Percentiles rank a stretch among this genome's conserved stretches.
phyloP scores from a whole-genome alignment of 2,329 filamentous ascomycete genomes.

The Chaetomium sp. region DNA sequence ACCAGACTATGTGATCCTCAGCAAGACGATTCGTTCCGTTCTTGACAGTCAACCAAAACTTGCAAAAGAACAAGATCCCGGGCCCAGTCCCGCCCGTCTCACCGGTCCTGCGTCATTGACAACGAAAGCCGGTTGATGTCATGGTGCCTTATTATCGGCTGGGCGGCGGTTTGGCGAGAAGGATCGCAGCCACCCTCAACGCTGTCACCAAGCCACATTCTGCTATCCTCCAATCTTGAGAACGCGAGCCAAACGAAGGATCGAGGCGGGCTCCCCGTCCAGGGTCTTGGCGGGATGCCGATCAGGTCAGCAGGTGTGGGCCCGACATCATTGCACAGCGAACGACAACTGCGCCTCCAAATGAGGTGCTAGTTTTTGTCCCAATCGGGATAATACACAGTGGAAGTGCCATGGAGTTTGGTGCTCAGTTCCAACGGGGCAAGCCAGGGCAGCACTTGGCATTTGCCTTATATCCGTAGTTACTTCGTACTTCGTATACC shows the following conservation, averaged over 20 bases:
- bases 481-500: neutral
- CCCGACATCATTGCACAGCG: neutral
- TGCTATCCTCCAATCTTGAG: too few relatives aligned
- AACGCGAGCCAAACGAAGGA: too few relatives aligned
- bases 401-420: neutral
- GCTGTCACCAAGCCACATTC: too few relatives aligned
- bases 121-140: too few relatives aligned
- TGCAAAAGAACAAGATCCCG: neutral
- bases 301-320: neutral
- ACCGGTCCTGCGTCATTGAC: too few relatives aligned
- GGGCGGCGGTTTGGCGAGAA: too few relatives aligned
- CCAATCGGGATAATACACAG: neutral
- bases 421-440: neutral
- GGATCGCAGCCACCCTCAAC: too few relatives aligned
- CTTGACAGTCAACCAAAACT: neutral
- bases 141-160: too few relatives aligned
- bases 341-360: too few relatives aligned
- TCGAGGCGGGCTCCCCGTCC: neutral
- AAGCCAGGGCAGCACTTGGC: too few relatives aligned
- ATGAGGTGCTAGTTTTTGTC: neutral
- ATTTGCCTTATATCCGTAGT: neutral
- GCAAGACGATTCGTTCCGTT: constrained; percentile 31
- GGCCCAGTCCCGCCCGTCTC: too few relatives aligned
- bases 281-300: neutral
- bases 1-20: constrained; percentile 56